Percentiles rank a stretch among this genome's conserved stretches.
phyloP scores from a whole-genome alignment of 129 eudicot genomes.

The Centaurea solstitialis region DNA sequence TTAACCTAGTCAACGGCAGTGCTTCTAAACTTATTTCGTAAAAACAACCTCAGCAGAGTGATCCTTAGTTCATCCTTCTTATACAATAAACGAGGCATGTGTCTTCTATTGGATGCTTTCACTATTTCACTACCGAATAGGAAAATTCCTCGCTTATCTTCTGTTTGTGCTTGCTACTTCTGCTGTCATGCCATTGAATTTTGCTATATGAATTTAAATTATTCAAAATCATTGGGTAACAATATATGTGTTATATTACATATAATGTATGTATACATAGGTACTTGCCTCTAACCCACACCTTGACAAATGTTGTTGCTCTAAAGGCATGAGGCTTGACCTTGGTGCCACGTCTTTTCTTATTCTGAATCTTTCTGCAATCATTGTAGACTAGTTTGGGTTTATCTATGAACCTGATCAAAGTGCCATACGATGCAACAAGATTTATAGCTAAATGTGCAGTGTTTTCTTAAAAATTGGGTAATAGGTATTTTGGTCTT shows the following conservation, averaged over 20 bases:
- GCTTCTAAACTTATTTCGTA: not conserved
- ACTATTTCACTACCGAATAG: not conserved
- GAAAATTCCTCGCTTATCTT: not conserved
- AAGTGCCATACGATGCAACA: not conserved
- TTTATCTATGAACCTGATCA: not conserved
- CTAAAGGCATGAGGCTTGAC: not conserved
- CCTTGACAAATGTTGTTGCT: not conserved
- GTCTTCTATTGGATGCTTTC: not conserved
- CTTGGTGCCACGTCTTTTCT: too few species aligned
- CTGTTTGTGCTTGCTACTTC: not conserved
- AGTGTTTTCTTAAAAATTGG: not conserved
- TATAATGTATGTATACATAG: too few species aligned
- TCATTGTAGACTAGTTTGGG: too few species aligned
- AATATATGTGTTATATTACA: too few species aligned
- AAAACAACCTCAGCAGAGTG: not conserved
- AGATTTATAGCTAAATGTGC: not conserved
- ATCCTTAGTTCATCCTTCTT: not conserved
- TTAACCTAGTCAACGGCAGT: not conserved
- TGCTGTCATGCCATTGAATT: not conserved
- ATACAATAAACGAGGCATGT: not conserved
- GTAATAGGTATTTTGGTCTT: not conserved
- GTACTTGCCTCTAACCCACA: not conserved
- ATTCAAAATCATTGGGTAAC: not conserved
- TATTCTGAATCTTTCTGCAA: too few species aligned
- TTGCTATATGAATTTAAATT: not conserved